Conservation (phyloP, 371 early-diverging fungal genomes). For the Scutellospora calospora region DNA sequence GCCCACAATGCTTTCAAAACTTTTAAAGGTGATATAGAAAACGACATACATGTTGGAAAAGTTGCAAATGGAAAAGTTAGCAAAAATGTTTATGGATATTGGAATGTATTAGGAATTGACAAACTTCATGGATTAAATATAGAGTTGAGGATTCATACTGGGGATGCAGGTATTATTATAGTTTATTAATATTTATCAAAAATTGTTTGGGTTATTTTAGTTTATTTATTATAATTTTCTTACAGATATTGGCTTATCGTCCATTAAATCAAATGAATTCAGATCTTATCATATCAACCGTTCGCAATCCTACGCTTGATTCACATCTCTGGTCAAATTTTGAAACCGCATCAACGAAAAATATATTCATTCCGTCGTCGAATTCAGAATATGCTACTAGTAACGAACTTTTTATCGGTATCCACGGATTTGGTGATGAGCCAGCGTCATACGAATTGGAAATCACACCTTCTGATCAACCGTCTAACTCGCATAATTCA, state of each 20-base stretch:
- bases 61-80: constrained; percentile 26
- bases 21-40: neutral
- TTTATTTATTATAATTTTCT: neutral
- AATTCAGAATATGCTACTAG: constrained; percentile 23
- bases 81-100: constrained; percentile 50
- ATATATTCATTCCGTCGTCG: constrained; percentile 42
- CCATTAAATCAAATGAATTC: constrained; percentile 28
- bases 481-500: neutral
- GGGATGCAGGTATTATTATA: constrained; percentile 54
- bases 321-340: constrained; percentile 53
- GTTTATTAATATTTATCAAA: neutral
- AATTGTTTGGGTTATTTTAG: neutral
- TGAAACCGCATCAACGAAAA: constrained; percentile 44
- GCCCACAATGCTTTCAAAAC: constrained; percentile 4
- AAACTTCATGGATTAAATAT: constrained; percentile 35
- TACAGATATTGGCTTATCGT: constrained; percentile 19
- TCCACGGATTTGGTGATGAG: constrained; percentile 55
- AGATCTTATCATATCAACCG: constrained; percentile 53
- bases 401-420: constrained; percentile 51
- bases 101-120: constrained; percentile 46
- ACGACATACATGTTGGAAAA: neutral
- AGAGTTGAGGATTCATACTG: constrained; percentile 46
- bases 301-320: constrained; percentile 50
- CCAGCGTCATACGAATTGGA: constrained; percentile 48
- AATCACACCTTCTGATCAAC: neutral